Percentiles rank a stretch among this genome's conserved stretches.
Evolutionary conservation across 2,329 filamentous ascomycete genomes (phyloP).

Genomic region (Colletotrichum sp.): DNA sequence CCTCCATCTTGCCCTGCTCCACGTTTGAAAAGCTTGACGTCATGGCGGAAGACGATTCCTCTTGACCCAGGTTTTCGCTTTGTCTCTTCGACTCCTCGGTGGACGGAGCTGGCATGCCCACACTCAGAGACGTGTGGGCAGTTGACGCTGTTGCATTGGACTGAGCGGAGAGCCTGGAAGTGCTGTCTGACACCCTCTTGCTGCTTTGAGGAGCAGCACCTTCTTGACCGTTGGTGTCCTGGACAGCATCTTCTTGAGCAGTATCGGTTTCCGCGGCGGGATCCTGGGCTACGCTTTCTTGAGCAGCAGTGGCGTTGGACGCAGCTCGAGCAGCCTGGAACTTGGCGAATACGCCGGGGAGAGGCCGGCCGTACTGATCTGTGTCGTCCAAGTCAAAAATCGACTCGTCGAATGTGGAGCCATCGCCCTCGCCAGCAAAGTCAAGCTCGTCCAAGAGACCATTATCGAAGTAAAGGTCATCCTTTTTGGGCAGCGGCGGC

Average conservation of each 20-base stretch:
- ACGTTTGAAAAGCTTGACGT: slow-evolving; percentile 9
- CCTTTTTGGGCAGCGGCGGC: slow-evolving; percentile 26
- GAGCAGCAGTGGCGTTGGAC: not conserved
- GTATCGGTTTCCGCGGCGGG: slow-evolving; percentile 3
- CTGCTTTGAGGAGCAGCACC: slow-evolving; percentile 39
- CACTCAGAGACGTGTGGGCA: slow-evolving; percentile 56
- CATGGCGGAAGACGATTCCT: slow-evolving; percentile 23
- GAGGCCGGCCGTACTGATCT: slow-evolving; percentile 64
- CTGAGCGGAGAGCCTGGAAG: slow-evolving; percentile 47
- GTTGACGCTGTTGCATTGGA: slow-evolving; percentile 54
- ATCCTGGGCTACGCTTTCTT: slow-evolving; percentile 17
- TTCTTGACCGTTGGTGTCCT: slow-evolving; percentile 33
- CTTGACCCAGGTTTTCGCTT: slow-evolving; percentile 2
- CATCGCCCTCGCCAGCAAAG: slow-evolving; percentile 57
- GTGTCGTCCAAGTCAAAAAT: slow-evolving; percentile 74
- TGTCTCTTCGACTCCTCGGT: slow-evolving; percentile 8
- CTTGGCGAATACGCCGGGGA: slow-evolving; percentile 62
- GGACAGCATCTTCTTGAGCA: slow-evolving; percentile 36
- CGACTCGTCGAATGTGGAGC: slow-evolving; percentile 71
- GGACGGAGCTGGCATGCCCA: slow-evolving; percentile 12
- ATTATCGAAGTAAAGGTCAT: slow-evolving; percentile 75
- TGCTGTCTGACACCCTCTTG: slow-evolving; percentile 52
- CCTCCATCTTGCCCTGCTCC: slow-evolving; percentile 49
- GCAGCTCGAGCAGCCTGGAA: slow-evolving; percentile 52
- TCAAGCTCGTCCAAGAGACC: slow-evolving; percentile 52